Evolutionary conservation across 495 filamentous ascomycete species (phyloP).

Genomic region (Platismatia glauca): DNA sequence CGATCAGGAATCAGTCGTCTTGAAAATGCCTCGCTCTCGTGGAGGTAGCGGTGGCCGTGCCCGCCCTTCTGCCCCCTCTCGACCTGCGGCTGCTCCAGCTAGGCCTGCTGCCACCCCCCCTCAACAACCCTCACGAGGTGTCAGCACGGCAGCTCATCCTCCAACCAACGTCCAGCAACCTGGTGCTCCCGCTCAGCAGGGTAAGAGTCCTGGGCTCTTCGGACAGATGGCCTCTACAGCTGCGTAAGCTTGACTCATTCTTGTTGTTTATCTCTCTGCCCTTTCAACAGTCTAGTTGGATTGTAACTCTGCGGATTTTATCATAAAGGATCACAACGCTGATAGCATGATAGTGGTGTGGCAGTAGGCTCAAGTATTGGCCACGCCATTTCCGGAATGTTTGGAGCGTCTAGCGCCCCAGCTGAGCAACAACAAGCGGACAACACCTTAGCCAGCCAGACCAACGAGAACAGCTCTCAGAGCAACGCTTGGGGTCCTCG

Average conservation of each 20-base stretch:
- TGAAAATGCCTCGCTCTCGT: slow-evolving; percentile 66
- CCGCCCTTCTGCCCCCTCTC: slow-evolving; percentile 41
- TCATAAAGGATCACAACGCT: slow-evolving; percentile 14
- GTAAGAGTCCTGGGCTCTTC: slow-evolving; percentile 56
- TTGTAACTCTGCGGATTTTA: slow-evolving; percentile 3
- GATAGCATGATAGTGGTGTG: slow-evolving; percentile 60
- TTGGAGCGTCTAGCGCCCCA: slow-evolving; percentile 51
- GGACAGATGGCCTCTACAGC: slow-evolving; percentile 83
- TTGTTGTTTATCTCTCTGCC: slow-evolving; percentile 4
- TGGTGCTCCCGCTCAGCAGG: slow-evolving; percentile 43
- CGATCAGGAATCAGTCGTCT: background rate
- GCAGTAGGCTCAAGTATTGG: slow-evolving; percentile 91
- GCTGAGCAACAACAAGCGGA: slow-evolving; percentile 48
- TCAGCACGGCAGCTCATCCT: slow-evolving; percentile 57
- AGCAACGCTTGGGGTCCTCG: slow-evolving; percentile 43
- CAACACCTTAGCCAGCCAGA: slow-evolving; percentile 36
- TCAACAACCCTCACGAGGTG: slow-evolving; percentile 52
- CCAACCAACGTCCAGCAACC: slow-evolving; percentile 38
- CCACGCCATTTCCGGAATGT: slow-evolving; percentile 82
- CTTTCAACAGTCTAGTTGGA: background rate
- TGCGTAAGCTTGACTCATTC: slow-evolving; percentile 47
- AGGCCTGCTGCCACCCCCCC: slow-evolving; percentile 49
- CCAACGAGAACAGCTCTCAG: slow-evolving; percentile 37
- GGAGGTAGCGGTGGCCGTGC: slow-evolving; percentile 49
- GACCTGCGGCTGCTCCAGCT: slow-evolving; percentile 57